Conservation (phyloP, 2,329 filamentous ascomycete species). For the Microdochium bolleyi region DNA sequence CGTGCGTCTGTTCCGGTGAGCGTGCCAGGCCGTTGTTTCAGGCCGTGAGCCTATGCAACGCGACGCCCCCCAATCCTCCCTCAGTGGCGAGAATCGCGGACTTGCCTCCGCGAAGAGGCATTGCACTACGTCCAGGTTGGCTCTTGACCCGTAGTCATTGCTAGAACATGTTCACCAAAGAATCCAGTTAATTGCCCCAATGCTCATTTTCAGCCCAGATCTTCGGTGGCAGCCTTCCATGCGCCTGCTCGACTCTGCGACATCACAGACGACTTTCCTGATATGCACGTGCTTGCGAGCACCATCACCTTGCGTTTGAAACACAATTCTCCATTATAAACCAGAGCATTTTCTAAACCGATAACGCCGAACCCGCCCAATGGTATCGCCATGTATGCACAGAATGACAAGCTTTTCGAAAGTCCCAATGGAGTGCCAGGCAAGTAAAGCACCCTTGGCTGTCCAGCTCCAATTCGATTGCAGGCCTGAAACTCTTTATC, state of each 20-base stretch:
- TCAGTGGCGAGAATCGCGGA: too few species aligned
- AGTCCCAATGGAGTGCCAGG: not conserved
- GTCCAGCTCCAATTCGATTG: not conserved
- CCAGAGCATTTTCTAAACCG: not conserved
- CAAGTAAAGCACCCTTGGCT: not conserved
- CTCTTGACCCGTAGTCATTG: too few species aligned
- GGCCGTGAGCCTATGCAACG: not conserved
- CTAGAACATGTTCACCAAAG: too few species aligned
- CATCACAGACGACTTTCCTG: not conserved
- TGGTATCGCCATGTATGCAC: conserved; percentile 1
- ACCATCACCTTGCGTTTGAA: not conserved
- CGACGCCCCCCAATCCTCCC: not conserved
- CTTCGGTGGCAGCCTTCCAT: too few species aligned
- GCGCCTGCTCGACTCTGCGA: not conserved
- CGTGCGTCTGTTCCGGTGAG: not conserved
- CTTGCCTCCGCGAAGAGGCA: too few species aligned
- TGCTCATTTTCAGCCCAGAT: too few species aligned
- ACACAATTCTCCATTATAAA: not conserved
- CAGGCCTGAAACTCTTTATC: not conserved
- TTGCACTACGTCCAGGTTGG: too few species aligned
- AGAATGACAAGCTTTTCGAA: not conserved
- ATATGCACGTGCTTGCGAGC: not conserved
- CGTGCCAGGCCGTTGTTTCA: not conserved
- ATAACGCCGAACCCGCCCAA: not conserved
- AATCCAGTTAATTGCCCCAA: too few species aligned